Base-by-base conservation (phyloP, 2,329 filamentous ascomycete genomes). In the Hawksworthiomyces lignivorus region DNA sequence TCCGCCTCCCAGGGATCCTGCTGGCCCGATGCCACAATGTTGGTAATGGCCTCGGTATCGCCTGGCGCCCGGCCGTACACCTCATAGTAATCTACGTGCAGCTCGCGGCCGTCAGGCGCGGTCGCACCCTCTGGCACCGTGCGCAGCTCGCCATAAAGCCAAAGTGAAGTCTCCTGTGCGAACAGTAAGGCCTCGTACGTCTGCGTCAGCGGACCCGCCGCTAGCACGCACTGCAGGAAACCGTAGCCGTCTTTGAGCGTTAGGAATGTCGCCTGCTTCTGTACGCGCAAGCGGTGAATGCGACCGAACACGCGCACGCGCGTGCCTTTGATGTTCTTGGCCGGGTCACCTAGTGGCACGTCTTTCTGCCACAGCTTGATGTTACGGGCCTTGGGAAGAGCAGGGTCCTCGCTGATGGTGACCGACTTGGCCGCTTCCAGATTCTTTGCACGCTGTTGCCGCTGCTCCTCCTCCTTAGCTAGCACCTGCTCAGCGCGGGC, bases 161-260 rank as follows among this genome's bases (percentile, higher is more conserved):
- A 80, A 57, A 96, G 79, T 39, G 87, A 87, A n/a, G 87, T 92
- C 65, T 90, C 88, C 48, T 84, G 80, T 24, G 87, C 86, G 53
- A 96, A 76, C 19, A 84, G 88, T 53, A 94, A 70, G 48, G 87
- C 85, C 57, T 94, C 87, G 68, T 94, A 94, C n/a, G 86, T 90
- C 71, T 87, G 88, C 52, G 87, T 83, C 54, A 97, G 73, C 49
- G 87, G 74, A 44, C 88, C 88, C 4, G 72, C 63, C 42, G 79
- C 75, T 52, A 96, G 69, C 48, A 95, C 75, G 57, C 87, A 89
- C 69, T 95, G 88, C 61, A 97, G 72, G 56, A 82, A 81, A 41
- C 84, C 86, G 56, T 89, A 86, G 45, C 89, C 89, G 58, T 94
- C 87, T 49, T 81, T 73, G 49, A 95, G 69, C n/a, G 83, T 90